Base-by-base conservation (phyloP, 345 rosid species). In the Psidium guajava region DNA sequence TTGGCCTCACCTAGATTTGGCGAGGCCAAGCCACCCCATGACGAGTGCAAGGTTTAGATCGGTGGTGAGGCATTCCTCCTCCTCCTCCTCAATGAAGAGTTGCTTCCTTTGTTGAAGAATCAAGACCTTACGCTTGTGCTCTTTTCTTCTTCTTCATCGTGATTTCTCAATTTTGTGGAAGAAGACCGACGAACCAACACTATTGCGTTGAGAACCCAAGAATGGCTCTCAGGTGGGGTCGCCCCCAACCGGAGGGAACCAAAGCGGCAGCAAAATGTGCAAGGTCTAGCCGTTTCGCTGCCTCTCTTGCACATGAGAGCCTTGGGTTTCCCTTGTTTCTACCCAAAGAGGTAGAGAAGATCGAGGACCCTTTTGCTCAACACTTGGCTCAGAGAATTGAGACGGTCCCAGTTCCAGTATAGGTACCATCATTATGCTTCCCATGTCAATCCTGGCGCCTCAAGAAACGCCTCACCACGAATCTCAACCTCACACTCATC, bases 331-430 rank as follows among this genome's bases (percentile, higher is more conserved):
- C 99, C 52, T 87, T 91, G 5, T 95, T 96, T 89, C 94, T 96
- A 64, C 98, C 98, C 1, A 93, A 91, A 85, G 94, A 94, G 87
- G 91, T 95, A 28, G 88, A 93, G 88, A 92, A 93, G 57, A 94
- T 96, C 88, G 94, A 86, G 89, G 99, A 96, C 82, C 95, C 98
- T 40, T 94, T 91, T 77, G 96, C 96, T 18, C 93, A 94, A 87
- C 91, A 90, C 85, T 86, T 96, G 85, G 96, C 98, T 53, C 88
- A 55, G 85, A 94, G 95, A 85, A 94, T 95, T 2, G 89, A 87
- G 83, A 92, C 96, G 82, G 83, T 96, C 11, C 98, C 98, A 21
- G 98, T 95, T 5, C 64, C 42, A 28, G 44, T 83, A 42, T 8
- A 9, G 27, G 84, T 88, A 80, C 86, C 69, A 80, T 7, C 50